Evolutionary conservation across 2,329 filamentous ascomycete genomes (phyloP).

Genomic region (Colletotrichum tanaceti): DNA sequence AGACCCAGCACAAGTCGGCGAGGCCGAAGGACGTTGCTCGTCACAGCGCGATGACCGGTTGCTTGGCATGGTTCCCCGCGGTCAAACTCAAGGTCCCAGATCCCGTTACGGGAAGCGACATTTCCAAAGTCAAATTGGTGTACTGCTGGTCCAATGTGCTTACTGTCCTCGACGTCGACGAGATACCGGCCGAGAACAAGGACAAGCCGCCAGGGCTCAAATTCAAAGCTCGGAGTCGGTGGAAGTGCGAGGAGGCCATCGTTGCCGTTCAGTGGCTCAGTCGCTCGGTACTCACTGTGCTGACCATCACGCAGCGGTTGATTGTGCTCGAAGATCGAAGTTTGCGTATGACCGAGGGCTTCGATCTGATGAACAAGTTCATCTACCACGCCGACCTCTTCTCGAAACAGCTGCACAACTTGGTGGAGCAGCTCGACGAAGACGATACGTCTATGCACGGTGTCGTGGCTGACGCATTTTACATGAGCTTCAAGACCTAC

Average conservation of each 20-base stretch:
- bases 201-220: slow-evolving; percentile 82
- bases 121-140: slow-evolving; percentile 86
- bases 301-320: slow-evolving; percentile 94
- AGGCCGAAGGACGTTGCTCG: slow-evolving; percentile 90
- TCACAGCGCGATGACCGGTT: slow-evolving; percentile 92
- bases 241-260: slow-evolving; percentile 94
- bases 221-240: slow-evolving; percentile 86
- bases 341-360: slow-evolving; percentile 92
- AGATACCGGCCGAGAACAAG: slow-evolving; percentile 73
- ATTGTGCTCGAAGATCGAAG: slow-evolving; percentile 91
- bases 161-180: slow-evolving; percentile 89
- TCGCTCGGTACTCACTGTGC: slow-evolving; percentile 87
- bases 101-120: slow-evolving; percentile 71
- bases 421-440: slow-evolving; percentile 91
- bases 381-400: slow-evolving; percentile 94
- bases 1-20: slow-evolving; percentile 94
- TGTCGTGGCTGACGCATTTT: slow-evolving; percentile 95
- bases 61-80: slow-evolving; percentile 95
- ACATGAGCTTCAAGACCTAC: slow-evolving; percentile 97
- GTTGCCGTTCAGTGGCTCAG: slow-evolving; percentile 98
- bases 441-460: slow-evolving; percentile 92
- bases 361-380: slow-evolving; percentile 90
- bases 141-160: slow-evolving; percentile 99
- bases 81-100: slow-evolving; percentile 88
- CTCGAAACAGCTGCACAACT: slow-evolving; percentile 82